Base-by-base conservation (phyloP, 306 rosid genomes). In the Sphenostylis stenocarpa region DNA sequence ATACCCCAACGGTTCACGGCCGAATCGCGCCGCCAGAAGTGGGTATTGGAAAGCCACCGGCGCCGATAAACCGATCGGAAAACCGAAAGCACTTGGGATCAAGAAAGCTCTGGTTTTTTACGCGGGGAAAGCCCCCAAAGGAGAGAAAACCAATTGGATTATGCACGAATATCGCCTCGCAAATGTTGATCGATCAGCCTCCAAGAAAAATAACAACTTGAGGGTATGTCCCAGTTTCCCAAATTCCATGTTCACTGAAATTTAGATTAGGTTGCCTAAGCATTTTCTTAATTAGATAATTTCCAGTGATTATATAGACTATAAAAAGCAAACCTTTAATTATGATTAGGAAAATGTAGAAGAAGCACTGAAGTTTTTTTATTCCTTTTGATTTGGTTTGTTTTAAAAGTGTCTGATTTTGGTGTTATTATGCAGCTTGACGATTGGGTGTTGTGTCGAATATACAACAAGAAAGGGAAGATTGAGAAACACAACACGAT, bases 11-110 rank as follows among this genome's bases (percentile, higher is more conserved):
- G 99, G 99, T 15, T 95, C 99, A 0, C 77, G 99, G 17, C 99
- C 99, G 23, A 95, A 95, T 84, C 85, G 97, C 64, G 96, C 99
- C 4, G 97, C 98, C 0, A 96, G 97, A 48, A 76, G 80, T 47
- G 98, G 98, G 8, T 92, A 92, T 17, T 95, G 98, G 97, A 95
- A 95, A 66, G 98, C 98, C 2, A 95, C 98, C 12, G 98, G 98
- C 7, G 98, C 96, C 0, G 98, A 92, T 68, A 95, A 95, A 86
- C 93, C 96, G 64, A 95, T 95, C 1, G 96, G 98, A 14, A 88
- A 87, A 67, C 95, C 96, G 8, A 92, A 90, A 64, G 5, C 97
- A 0, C 86, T 92, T 13, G 98, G 98, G 24, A 95, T 95, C 0
- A 95, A 95, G 71, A 95, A 95, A 79, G 97, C 98, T 0, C 90